Evolutionary conservation across 768 basidiomycete species (phyloP).

Genomic region (Leucocoprinus birnbaumii): DNA sequence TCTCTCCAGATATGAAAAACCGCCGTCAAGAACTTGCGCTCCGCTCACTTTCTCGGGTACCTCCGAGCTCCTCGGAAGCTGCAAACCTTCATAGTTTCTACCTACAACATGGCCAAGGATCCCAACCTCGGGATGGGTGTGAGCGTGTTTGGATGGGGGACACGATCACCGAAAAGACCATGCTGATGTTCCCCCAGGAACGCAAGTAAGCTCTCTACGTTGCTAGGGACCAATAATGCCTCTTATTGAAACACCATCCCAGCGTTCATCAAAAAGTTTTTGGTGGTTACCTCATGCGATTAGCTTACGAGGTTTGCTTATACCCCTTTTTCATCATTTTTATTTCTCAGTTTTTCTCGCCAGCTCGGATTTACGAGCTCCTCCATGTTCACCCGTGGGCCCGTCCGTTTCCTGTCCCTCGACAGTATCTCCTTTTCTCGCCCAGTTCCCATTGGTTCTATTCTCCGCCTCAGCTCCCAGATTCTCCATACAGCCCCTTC

Average conservation of each 20-base stretch:
- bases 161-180: conserved; percentile 62
- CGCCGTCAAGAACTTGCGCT: conserved; percentile 51
- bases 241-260: conserved; percentile 3
- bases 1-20: conserved; percentile 51
- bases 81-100: conserved; percentile 66
- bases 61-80: conserved; percentile 71
- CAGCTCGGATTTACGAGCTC: conserved; percentile 76
- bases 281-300: conserved; percentile 65
- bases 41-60: conserved; percentile 66
- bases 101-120: conserved; percentile 51
- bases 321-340: neutral
- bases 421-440: conserved; percentile 78
- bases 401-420: conserved; percentile 70
- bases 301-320: conserved; percentile 64
- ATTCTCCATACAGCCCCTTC: conserved; percentile 59
- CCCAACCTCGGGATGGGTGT: conserved; percentile 3
- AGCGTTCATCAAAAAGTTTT: conserved; percentile 85
- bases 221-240: neutral
- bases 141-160: conserved; percentile 75
- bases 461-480: conserved; percentile 69
- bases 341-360: neutral
- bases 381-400: conserved; percentile 62
- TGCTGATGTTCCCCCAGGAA: conserved; percentile 86
- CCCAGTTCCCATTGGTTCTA: conserved; percentile 83
- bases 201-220: conserved; percentile 53